phyloP scores from a whole-genome alignment of 345 rosid species.

The Sisymbrium altissimum region DNA sequence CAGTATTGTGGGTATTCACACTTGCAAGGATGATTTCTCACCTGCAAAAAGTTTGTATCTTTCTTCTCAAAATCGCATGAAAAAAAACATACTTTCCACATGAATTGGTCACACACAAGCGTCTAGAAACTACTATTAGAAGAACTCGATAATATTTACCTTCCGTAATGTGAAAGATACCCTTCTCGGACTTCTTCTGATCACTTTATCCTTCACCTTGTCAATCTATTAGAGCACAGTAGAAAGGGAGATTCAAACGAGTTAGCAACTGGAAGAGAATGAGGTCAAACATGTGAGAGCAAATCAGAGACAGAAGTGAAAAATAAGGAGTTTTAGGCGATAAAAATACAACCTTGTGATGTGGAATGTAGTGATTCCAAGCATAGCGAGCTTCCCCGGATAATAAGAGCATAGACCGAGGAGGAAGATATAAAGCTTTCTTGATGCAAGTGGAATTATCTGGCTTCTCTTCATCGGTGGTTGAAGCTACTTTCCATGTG shows the following conservation, averaged over 20 bases:
- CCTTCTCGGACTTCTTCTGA: constrained; percentile 70
- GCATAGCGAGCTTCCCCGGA: constrained; percentile 96
- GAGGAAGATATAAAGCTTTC: constrained; percentile 78
- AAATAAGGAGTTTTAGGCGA: too few species aligned
- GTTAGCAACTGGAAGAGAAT: background rate
- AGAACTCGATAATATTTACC: constrained; percentile 37
- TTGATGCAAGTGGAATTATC: constrained; percentile 39
- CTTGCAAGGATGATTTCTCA: constrained; percentile 60
- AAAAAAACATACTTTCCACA: background rate
- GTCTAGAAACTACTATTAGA: background rate
- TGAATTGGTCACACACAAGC: background rate
- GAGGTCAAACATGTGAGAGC: background rate
- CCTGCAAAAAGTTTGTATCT: constrained; percentile 45
- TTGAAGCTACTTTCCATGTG: constrained; percentile 39
- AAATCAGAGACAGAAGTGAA: background rate
- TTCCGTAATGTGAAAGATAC: constrained; percentile 92
- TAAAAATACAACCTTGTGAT: constrained; percentile 64
- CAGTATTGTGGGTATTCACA: constrained; percentile 76
- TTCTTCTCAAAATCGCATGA: background rate
- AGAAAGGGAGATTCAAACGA: background rate
- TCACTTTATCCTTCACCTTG: constrained; percentile 56
- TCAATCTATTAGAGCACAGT: constrained; percentile 56
- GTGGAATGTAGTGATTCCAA: constrained; percentile 97
- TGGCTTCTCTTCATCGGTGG: constrained; percentile 35
- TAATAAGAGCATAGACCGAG: constrained; percentile 84